These are phyloP conservation scores for Penicillium cinerascens DNA, from an alignment of 495 filamentous ascomycete species.

Conservation along the genomic window DNA sequence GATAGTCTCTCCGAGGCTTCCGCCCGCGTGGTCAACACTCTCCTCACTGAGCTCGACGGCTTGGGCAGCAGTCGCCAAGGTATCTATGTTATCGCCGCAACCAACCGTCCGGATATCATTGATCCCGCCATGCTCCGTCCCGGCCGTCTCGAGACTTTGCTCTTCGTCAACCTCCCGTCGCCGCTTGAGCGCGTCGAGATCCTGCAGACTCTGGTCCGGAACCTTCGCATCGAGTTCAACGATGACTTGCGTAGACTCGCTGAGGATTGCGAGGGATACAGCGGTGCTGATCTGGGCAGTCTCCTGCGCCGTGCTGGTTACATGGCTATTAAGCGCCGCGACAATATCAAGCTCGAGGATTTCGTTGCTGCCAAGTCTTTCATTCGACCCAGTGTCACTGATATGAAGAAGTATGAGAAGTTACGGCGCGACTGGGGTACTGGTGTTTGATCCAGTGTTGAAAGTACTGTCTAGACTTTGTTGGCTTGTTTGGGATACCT, in stretches of 20 bases:
- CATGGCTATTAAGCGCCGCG: constrained; percentile 63
- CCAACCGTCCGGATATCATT: constrained; percentile 94
- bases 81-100: constrained; percentile 93
- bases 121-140: constrained; percentile 93
- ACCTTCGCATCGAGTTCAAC: constrained; percentile 53
- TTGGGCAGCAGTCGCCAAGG: constrained; percentile 69
- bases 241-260: constrained; percentile 55
- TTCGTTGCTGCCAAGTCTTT: constrained; percentile 70
- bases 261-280: constrained; percentile 76
- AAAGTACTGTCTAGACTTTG: not conserved
- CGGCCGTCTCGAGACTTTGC: constrained; percentile 79
- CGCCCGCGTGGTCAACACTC: constrained; percentile 87
- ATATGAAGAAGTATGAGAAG: constrained; percentile 65
- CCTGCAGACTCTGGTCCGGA: constrained; percentile 68
- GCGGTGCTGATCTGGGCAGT: constrained; percentile 83
- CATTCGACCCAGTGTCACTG: constrained; percentile 77
- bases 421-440: constrained; percentile 50
- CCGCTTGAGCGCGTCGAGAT: constrained; percentile 81
- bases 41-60: constrained; percentile 95
- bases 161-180: constrained; percentile 87
- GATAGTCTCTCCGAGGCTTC: constrained; percentile 78
- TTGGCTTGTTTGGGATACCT: not conserved
- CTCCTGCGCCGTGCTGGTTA: constrained; percentile 74
- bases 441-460: constrained; percentile 22
- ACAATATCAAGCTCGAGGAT: constrained; percentile 64